phyloP scores from a whole-genome alignment of 768 basidiomycete genomes.

The Leccinum sublutescens region DNA sequence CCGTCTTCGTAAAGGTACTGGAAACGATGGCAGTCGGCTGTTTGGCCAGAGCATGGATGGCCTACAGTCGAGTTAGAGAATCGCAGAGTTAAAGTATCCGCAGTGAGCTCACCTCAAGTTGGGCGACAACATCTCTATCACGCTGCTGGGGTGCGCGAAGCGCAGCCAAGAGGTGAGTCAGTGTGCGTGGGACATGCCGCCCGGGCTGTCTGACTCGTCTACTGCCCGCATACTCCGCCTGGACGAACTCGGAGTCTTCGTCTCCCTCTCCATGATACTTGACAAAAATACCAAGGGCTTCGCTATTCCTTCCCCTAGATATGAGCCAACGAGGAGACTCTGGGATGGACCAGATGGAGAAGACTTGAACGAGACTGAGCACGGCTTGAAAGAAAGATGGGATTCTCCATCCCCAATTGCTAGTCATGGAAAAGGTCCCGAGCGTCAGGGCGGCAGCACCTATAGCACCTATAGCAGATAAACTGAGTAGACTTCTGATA shows the following conservation, averaged over 20 bases:
- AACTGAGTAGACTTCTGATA: not conserved
- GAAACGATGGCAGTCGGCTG: constrained; percentile 84
- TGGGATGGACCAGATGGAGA: not conserved
- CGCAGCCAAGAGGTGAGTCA: too few relatives aligned
- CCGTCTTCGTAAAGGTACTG: constrained; percentile 89
- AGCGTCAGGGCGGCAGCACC: not conserved
- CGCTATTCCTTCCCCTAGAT: not conserved
- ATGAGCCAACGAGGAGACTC: not conserved
- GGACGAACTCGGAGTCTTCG: not conserved
- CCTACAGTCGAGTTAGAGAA: constrained; percentile 48
- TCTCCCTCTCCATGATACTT: not conserved
- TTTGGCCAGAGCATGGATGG: constrained; percentile 80
- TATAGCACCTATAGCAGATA: not conserved
- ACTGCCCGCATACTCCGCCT: not conserved
- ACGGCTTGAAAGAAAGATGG: not conserved
- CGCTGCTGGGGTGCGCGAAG: constrained; percentile 32
- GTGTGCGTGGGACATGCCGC: too few relatives aligned
- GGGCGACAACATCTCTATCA: constrained; percentile 95
- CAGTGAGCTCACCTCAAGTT: constrained; percentile 73
- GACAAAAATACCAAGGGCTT: not conserved
- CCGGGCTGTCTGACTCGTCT: too few relatives aligned
- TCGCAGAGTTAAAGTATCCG: not conserved
- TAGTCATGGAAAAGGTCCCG: not conserved
- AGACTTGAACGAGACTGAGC: not conserved
- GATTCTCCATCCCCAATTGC: not conserved